Conservation (phyloP, 1,284 basidiomycete species). For the Cryptococcus deneoformans region DNA sequence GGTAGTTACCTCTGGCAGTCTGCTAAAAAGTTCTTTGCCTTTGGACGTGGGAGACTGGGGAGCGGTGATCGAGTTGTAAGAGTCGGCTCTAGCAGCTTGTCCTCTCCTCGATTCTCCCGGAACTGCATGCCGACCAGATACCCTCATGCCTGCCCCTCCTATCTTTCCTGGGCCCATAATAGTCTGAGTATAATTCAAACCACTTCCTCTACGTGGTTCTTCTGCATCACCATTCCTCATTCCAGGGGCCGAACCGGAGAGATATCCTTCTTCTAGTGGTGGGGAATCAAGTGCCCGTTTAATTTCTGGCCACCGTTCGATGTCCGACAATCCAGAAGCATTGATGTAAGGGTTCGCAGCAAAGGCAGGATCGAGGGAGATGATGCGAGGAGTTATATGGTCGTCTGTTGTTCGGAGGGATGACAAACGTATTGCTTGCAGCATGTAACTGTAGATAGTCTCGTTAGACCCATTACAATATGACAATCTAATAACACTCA, state of each 20-base stretch:
- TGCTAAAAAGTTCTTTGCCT: neutral
- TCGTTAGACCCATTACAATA: too few species aligned
- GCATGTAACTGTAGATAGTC: conserved; percentile 62
- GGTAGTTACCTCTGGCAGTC: conserved; percentile 6
- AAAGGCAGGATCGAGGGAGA: conserved; percentile 63
- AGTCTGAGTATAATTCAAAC: conserved; percentile 77
- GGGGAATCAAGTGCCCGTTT: conserved; percentile 51
- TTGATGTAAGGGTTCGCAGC: conserved; percentile 74
- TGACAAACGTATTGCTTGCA: conserved; percentile 77
- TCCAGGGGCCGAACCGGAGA: neutral
- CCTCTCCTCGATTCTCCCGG: conserved; percentile 10
- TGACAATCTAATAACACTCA: conserved; percentile 21
- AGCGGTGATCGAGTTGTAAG: conserved; percentile 11
- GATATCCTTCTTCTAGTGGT: conserved; percentile 56
- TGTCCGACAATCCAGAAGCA: conserved; percentile 71
- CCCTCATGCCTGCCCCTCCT: conserved; percentile 66
- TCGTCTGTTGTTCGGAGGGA: conserved; percentile 86
- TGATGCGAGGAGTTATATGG: conserved; percentile 72
- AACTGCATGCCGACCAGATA: conserved; percentile 39
- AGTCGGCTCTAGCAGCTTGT: conserved; percentile 21
- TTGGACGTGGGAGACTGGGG: conserved; percentile 13
- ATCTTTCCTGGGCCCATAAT: conserved; percentile 66
- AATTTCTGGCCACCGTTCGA: conserved; percentile 79
- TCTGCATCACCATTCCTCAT: conserved; percentile 1
- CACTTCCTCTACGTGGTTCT: conserved; percentile 49